Base-by-base conservation (phyloP, 2,329 filamentous ascomycete species). In the Colletotrichum endophyticum region DNA sequence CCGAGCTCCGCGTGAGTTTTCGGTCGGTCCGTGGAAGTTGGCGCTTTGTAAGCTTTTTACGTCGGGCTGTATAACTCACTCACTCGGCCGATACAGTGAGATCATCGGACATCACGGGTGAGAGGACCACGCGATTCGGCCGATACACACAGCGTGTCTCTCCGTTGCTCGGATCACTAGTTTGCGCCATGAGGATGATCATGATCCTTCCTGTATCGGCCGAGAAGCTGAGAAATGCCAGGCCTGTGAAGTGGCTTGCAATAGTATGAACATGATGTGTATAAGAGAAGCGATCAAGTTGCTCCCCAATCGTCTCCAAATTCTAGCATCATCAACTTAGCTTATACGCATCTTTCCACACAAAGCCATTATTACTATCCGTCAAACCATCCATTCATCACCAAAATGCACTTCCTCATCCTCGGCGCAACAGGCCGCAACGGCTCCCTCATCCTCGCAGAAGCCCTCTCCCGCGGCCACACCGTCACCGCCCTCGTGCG, bases 351-450 rank as follows among this genome's bases (percentile, higher is more conserved):
- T 6, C 19, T 49, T n/a, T 56, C 6, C 4, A 72, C 13, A 62
- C 4, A 16, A 36, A 36, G 25, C 56, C 15, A 61, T 11, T 28
- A 16, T 25, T 19, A 19, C 19, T 27, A 61, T 7, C 27, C 15
- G 16, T 57, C 8, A 6, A 15, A 9, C 8, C 16, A 32, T 3
- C 28, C 22, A 19, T 32, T 12, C 30, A 32, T 32, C 27, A 22
- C n/a, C 70, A 80, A 73, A 44, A 87, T 88, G 85, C 86, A 87
- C 62, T 77, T 90, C 77, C 85, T 90, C 75, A 80, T 89, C 73
- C 80, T 90, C 49, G 88, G 88, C 44, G 88, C 84, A 72, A 87
- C 82, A 53, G 88, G 89, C 57, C 86, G 86, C 72, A 89, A 87
- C 66, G 88, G 88, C 76, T 81, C 83, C 66, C 82, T 88, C 34